Evolutionary conservation across 305 asterid species (phyloP), one percentile per base, ranked within the genome.

Genomic region (Withania somnifera): DNA sequence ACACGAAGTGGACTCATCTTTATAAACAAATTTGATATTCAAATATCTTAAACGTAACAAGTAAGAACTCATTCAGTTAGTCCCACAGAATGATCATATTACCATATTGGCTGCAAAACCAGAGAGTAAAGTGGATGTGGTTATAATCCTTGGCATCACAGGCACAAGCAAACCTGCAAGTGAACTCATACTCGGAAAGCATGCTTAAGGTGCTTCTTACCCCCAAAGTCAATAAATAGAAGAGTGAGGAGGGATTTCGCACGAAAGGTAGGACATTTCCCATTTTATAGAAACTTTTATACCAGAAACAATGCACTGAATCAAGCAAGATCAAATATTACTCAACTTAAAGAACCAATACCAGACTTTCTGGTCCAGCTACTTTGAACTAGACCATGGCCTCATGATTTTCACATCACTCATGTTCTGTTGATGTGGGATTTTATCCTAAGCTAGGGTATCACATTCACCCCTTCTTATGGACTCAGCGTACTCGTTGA

Each of bases 81-180:
- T 71, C 78, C 36, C 36, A 47, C 60, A 47, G 60, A 73, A 47
- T 24, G 26, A 28, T 45, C 60, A 26, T 47, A 73, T 73, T 26
- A 73, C 60, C 79, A 47, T 26, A 47, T 73, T 47, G 79, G 79
- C 79, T 73, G 79, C 60, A 73, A 47, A 47, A 47, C 34, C 60
- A 2, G 20, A 45, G 57, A 73, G 60, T 26, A 47, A 24, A 73
- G 17, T 73, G 42, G 60, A 45, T 47, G 60, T 73, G 24, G 24
- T 73, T 73, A 1, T 24, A 73, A 47, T 47, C 79, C 24, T 47
- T 9, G 42, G 42, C 42, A 73, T 73, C 60, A 47, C 26, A 8
- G 60, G 40, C 42, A 47, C 60, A 73, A 7, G 58, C 22, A 71
- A 69, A 42, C 19, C 78, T 22, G 78, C 36, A 47, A 73, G 42